These are phyloP conservation scores for Omphalea diandra DNA, from an alignment of 441 rosid species.

Conservation along the genomic window DNA sequence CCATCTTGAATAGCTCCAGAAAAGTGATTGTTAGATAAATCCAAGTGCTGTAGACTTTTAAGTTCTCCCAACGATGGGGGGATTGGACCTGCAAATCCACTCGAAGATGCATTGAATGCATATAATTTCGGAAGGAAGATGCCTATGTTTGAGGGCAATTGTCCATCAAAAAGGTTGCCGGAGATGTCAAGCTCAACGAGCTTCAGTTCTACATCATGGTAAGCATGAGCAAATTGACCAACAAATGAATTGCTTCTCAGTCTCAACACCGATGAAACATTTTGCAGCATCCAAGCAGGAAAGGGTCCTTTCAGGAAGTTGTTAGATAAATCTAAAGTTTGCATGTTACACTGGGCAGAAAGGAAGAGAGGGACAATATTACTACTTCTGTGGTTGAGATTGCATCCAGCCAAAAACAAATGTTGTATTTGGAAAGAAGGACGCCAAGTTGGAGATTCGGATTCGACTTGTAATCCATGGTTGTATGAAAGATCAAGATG, in stretches of 20 bases:
- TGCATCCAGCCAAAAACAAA: conserved; percentile 10
- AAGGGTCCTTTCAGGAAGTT: conserved; percentile 16
- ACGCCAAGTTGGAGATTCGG: conserved; percentile 16
- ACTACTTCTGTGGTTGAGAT: conserved; percentile 1
- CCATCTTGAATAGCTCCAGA: conserved; percentile 3
- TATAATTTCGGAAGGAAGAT: conserved; percentile 6
- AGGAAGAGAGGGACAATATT: conserved; percentile 1
- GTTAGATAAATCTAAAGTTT: conserved; percentile 12
- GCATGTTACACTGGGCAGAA: conserved; percentile 1
- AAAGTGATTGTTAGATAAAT: conserved; percentile 14
- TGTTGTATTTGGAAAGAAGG: conserved; percentile 11
- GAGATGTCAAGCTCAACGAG: conserved; percentile 14
- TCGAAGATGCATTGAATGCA: conserved; percentile 9
- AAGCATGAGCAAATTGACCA: background rate
- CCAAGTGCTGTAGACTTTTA: conserved; percentile 4
- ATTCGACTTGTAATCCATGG: conserved; percentile 3
- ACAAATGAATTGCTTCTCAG: conserved; percentile 13
- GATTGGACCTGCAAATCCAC: background rate
- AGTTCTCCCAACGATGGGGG: conserved; percentile 15
- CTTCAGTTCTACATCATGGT: background rate
- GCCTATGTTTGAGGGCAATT: conserved; percentile 8
- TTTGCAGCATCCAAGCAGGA: conserved; percentile 16
- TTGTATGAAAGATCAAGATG: conserved; percentile 16
- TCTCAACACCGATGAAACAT: conserved; percentile 10
- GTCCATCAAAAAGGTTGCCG: conserved; percentile 2